Evolutionary conservation across 257 asterid species (phyloP), one percentile per base, ranked within the genome.

Genomic region (Solanum pimpinellifolium): DNA sequence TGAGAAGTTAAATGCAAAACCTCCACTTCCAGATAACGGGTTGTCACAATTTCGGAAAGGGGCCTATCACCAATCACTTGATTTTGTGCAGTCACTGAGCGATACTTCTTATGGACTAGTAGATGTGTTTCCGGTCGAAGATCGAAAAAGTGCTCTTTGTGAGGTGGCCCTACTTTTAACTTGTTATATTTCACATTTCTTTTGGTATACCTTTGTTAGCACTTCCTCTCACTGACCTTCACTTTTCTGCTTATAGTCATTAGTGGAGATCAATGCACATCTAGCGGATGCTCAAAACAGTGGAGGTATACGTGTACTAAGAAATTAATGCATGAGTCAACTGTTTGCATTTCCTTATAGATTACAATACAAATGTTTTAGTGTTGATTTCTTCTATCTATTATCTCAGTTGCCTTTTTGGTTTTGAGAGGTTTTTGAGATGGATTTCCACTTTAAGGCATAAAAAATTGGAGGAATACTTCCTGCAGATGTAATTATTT

Each of bases 91-190:
- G 76, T 90, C 94, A 41, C 92, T 97, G 91, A 92, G 99, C 18
- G 99, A 97, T 87, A 97, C 98, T 87, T 97, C 99, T 74, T 97
- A 93, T 87, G 98, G 96, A 88, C 94, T 97, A 82, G 99, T 97
- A 88, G 99, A 97, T 90, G 94, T 97, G 85, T 97, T 97, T 91
- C 99, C 99, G 29, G 87, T 94, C 86, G 99, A 95, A 89, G 99
- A 96, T 86, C 96, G 99, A 74, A 97, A 95, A 93, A 86, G 94
- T 86, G 99, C 98, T 88, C 98, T 97, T 86, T 88, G 92, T 80
- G 99, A 97, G 99, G 99, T 97, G 89, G 86, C 87, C 87, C 72
- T 85, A 62, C 41, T 90, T 83, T 69, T 70, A 72, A 65, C 44
- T 76, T 88, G 20, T 60, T 88, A 73, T 76, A 59, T 29, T 29